phyloP scores from a whole-genome alignment of 768 basidiomycete genomes.

The Dentipellis fragilis region DNA sequence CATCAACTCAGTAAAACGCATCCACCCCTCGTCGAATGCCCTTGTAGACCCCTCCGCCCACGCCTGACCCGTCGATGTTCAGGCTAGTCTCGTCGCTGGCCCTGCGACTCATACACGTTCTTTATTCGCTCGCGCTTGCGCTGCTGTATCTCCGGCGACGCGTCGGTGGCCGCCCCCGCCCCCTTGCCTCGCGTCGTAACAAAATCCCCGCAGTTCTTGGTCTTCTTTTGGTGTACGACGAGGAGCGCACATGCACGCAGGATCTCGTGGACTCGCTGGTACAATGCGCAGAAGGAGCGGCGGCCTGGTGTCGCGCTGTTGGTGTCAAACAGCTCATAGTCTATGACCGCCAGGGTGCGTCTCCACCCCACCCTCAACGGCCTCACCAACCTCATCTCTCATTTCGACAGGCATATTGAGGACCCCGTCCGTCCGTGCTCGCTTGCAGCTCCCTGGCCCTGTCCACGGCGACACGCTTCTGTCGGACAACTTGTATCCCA shows the following conservation, averaged over 20 bases:
- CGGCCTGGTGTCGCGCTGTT: constrained; percentile 50
- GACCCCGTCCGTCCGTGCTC: not conserved
- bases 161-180: constrained; percentile 30
- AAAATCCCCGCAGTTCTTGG: constrained; percentile 61
- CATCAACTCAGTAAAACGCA: not conserved
- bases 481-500: constrained; percentile 58
- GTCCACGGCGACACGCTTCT: constrained; percentile 23
- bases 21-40: not conserved
- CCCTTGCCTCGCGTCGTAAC: constrained; percentile 40
- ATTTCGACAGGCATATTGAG: constrained; percentile 17
- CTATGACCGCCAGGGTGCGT: constrained; percentile 64
- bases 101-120: constrained; percentile 47
- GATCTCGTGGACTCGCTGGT: constrained; percentile 34
- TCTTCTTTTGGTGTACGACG: constrained; percentile 44
- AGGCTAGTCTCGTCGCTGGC: constrained; percentile 25
- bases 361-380: not conserved
- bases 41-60: not conserved
- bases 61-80: not conserved
- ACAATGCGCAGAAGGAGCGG: constrained; percentile 41
- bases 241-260: constrained; percentile 22
- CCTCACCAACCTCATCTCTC: constrained; percentile 18
- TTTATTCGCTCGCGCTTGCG: constrained; percentile 38
- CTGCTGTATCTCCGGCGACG: constrained; percentile 31
- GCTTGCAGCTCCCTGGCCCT: constrained; percentile 2
- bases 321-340: constrained; percentile 59